Percentiles rank a stretch among this genome's conserved stretches.
phyloP scores from a whole-genome alignment of 768 basidiomycete species.

The Dendrothele bispora region DNA sequence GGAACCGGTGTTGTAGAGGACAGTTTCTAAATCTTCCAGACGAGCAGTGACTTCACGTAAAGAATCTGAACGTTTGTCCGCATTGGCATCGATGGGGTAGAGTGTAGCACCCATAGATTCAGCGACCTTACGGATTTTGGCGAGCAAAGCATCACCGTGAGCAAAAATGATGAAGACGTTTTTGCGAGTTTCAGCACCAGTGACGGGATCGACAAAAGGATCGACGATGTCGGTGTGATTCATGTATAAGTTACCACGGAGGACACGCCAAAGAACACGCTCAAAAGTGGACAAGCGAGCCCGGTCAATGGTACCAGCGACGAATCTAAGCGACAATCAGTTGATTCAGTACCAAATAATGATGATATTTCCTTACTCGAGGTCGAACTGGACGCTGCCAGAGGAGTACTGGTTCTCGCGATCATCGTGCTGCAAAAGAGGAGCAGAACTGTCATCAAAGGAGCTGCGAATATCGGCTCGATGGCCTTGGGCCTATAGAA shows the following conservation, averaged over 20 bases:
- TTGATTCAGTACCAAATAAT: background rate
- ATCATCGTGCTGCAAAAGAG: conserved; percentile 90
- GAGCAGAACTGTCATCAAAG: conserved; percentile 89
- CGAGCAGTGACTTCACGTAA: conserved; percentile 86
- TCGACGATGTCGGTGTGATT: conserved; percentile 95
- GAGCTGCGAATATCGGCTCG: conserved; percentile 82
- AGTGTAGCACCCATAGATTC: conserved; percentile 99
- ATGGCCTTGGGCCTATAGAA: conserved; percentile 83
- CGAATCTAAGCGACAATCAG: conserved; percentile 58
- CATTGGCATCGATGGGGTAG: conserved; percentile 94
- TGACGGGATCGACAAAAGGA: conserved; percentile 86
- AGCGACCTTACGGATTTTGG: conserved; percentile 97
- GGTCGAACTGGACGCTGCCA: conserved; percentile 67
- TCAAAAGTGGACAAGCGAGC: conserved; percentile 91
- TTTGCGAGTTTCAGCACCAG: conserved; percentile 85
- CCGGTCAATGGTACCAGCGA: conserved; percentile 95
- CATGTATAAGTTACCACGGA: conserved; percentile 98
- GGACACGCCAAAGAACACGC: conserved; percentile 95
- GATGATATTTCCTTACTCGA: conserved; percentile 62
- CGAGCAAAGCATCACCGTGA: conserved; percentile 86
- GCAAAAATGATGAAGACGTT: conserved; percentile 99
- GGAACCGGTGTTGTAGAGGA: conserved; percentile 85
- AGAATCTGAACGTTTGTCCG: conserved; percentile 88
- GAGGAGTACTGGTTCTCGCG: conserved; percentile 62
- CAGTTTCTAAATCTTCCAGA: conserved; percentile 87